A percentile compares a stretch with the other conserved stretches of the same genome.
Evolutionary conservation across 2,329 filamentous ascomycete species (phyloP).

Genomic region (Botrytis deweyae): DNA sequence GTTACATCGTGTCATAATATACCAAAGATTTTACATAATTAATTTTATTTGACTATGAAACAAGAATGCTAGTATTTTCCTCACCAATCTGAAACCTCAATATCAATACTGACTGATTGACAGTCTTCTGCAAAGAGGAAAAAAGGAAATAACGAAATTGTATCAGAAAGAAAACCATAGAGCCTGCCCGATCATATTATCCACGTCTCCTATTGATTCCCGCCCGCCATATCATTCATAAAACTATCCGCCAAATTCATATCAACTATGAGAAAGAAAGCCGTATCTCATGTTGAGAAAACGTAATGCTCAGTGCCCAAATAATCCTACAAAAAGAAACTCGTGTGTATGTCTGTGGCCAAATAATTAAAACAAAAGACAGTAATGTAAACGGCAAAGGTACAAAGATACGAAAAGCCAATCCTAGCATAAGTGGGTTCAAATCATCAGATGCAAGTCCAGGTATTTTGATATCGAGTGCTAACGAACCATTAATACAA

Average conservation of each 20-base stretch:
- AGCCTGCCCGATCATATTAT: neutral
- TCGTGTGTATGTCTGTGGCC: slow-evolving; percentile 1
- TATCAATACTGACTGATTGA: neutral
- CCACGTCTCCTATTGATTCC: neutral
- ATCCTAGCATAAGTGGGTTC: slow-evolving; percentile 1
- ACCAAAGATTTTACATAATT: neutral
- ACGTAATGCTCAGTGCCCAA: slow-evolving; percentile 10
- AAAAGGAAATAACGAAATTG: neutral
- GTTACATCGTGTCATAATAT: neutral
- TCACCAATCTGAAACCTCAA: neutral
- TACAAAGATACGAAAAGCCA: slow-evolving; percentile 9
- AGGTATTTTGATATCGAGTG: slow-evolving; percentile 3
- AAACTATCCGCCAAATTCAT: neutral
- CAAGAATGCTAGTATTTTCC: slow-evolving; percentile 10
- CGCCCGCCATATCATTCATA: neutral
- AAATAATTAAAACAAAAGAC: slow-evolving; percentile 6
- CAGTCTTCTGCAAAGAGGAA: neutral
- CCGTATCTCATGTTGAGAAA: neutral
- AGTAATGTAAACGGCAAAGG: neutral
- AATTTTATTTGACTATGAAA: slow-evolving; percentile 14
- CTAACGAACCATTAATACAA: slow-evolving; percentile 13
- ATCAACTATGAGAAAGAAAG: neutral
- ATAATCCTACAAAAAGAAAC: slow-evolving; percentile 19
- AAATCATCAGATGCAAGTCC: slow-evolving; percentile 13
- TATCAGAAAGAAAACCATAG: neutral